These are phyloP conservation scores for Trichoderma erinaceum DNA, from an alignment of 495 filamentous ascomycete species.

Conservation along the genomic window DNA sequence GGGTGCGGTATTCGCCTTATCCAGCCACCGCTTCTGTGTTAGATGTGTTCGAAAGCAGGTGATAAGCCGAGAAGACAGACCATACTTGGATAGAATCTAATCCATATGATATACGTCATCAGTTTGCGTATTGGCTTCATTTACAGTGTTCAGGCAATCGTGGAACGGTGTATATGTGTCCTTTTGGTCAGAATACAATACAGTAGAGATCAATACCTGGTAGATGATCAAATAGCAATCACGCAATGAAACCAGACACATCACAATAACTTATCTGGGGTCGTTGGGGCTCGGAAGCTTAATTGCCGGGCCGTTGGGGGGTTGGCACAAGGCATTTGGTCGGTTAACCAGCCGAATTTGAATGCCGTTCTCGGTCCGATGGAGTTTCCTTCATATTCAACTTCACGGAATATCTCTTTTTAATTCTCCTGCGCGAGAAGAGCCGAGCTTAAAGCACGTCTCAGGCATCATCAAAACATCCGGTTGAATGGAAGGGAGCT, in stretches of 20 bases:
- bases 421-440: not conserved
- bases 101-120: too few relatives aligned
- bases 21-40: too few relatives aligned
- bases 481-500: not conserved
- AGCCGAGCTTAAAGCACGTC: not conserved
- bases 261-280: not conserved
- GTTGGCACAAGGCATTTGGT: not conserved
- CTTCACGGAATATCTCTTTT: not conserved
- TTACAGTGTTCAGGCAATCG: too few relatives aligned
- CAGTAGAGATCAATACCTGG: not conserved
- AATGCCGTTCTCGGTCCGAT: slow-evolving; percentile 2
- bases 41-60: too few relatives aligned
- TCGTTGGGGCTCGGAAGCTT: not conserved
- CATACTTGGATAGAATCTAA: not conserved
- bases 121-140: too few relatives aligned
- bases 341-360: not conserved
- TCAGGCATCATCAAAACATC: not conserved
- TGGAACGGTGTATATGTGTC: too few relatives aligned
- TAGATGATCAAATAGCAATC: not conserved
- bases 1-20: too few relatives aligned
- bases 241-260: not conserved
- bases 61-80: too few relatives aligned
- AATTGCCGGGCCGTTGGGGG: not conserved
- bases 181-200: too few relatives aligned
- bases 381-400: not conserved